Evolutionary conservation across 2,329 filamentous ascomycete genomes (phyloP).

Genomic region (Mariannaea sp.): DNA sequence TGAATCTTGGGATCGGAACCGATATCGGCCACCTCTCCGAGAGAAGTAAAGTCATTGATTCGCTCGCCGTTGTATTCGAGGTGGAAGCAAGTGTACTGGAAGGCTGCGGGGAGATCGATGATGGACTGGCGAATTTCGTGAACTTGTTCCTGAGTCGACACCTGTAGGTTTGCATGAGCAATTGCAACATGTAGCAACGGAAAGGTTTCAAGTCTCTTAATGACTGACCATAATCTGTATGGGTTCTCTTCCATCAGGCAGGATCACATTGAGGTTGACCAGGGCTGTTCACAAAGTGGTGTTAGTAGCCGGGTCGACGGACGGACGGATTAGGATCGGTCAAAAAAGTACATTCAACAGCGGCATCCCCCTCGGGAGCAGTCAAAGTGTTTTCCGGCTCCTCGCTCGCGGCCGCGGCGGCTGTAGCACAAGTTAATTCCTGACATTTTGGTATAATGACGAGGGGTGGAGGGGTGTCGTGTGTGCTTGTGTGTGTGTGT

Average conservation of each 20-base stretch:
- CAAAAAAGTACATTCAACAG: conserved; percentile 42
- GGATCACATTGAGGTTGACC: conserved; percentile 72
- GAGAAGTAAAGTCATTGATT: conserved; percentile 93
- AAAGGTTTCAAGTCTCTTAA: conserved; percentile 1
- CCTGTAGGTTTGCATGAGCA: conserved; percentile 53
- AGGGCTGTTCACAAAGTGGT: conserved; percentile 47
- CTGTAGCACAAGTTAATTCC: conserved; percentile 24
- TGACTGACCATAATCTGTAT: conserved; percentile 81
- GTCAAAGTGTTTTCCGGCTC: conserved; percentile 36
- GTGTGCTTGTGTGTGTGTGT: no score
- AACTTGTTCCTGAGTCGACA: conserved; percentile 91
- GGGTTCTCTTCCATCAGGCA: conserved; percentile 74
- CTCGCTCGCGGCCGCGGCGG: conserved; percentile 24
- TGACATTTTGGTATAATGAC: not conserved
- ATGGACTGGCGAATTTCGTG: conserved; percentile 97
- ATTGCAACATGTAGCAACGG: not conserved
- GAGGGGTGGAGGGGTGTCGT: not conserved
- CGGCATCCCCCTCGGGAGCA: conserved; percentile 38
- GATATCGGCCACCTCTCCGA: conserved; percentile 85
- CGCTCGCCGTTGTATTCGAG: conserved; percentile 86
- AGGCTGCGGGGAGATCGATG: conserved; percentile 88
- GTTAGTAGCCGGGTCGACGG: conserved; percentile 21
- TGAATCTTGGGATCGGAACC: conserved; percentile 76
- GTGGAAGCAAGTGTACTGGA: conserved; percentile 99
- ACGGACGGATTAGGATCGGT: conserved; percentile 6